Base-by-base conservation (phyloP, 768 basidiomycete genomes). In the Hygrocybe punicea region DNA sequence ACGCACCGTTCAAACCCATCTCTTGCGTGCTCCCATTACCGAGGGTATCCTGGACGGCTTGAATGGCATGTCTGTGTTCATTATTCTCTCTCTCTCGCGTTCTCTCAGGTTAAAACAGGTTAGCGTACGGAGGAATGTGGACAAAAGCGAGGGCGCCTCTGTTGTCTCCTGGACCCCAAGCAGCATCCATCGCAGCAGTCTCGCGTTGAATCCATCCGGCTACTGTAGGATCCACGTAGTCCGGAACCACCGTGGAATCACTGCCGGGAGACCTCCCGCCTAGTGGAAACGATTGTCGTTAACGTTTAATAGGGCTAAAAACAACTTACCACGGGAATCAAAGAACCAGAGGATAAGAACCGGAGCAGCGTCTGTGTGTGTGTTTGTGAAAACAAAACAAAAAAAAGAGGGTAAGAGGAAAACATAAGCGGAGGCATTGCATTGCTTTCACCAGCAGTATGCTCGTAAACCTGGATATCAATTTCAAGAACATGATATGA, bases 91-190 rank as follows among this genome's bases (percentile, higher is more conserved):
- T 13, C 19, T 39, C 52, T 60, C 10, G 19, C 39, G 14, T 25
- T 25, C 29, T 36, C 8, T 21, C 46, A 11, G 21, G 17, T 19
- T 17, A 9, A 46, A 33, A 29, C 21, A 44, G 14, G n/a, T n/a
- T n/a, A n/a, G 70, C 84, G 29, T 62, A 86, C 84, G 86, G 86
- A 25, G 87, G 87, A 53, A 89, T 89, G 64, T 89, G 87, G 33
- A 89, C 85, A 62, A 89, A 90, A 0, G 82, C 87, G 6, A 90
- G 63, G 3, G 85, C 81, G 40, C 79, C 82, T 45, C 86, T 70
- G 29, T 10, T 21, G 8, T 78, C 75, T 0, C 77, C 67, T 3
- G 80, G 76, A 14, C 85, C 85, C 86, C 87, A 87, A 1, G 72
- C 75, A 3, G 57, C 59, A 50, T 86, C 72, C 86, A 87, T 88